These are phyloP conservation scores for Striga asiatica DNA, from an alignment of 257 asterid species.

Conservation along the genomic window DNA sequence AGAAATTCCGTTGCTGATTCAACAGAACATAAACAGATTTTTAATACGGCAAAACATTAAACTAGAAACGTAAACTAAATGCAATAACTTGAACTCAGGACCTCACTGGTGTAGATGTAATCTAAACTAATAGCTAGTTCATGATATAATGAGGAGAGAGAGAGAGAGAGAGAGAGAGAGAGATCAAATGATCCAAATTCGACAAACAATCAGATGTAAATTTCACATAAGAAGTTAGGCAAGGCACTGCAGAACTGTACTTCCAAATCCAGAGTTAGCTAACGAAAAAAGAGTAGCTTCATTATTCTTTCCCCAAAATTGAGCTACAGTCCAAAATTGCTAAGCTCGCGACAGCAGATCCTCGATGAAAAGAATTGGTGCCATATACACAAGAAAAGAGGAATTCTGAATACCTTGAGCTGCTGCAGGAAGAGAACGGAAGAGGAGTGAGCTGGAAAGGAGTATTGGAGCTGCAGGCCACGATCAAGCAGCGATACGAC, in stretches of 20 bases:
- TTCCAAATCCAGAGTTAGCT: no score
- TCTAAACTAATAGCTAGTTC: not conserved
- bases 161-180: not conserved
- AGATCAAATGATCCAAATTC: not conserved
- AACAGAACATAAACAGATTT: conserved; percentile 3
- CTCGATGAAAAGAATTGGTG: not conserved
- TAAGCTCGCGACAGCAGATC: not conserved
- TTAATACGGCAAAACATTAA: conserved; percentile 3
- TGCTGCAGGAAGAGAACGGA: conserved; percentile 87
- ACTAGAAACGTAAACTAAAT: not conserved
- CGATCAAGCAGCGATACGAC: conserved; percentile 74
- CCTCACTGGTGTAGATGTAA: not conserved
- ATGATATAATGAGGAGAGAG: no score
- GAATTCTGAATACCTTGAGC: conserved; percentile 52
- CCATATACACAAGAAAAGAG: not conserved
- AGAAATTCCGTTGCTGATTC: conserved; percentile 76
- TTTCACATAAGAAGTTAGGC: no score
- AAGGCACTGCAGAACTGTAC: no score
- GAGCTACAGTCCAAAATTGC: not conserved
- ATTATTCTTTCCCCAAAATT: not conserved
- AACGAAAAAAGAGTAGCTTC: not conserved
- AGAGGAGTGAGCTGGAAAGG: conserved; percentile 77
- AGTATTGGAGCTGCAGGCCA: conserved; percentile 55
- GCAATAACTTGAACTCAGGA: not conserved
- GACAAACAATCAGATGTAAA: not conserved